phyloP scores from a whole-genome alignment of 345 rosid genomes.

The Lepidium sativum region DNA sequence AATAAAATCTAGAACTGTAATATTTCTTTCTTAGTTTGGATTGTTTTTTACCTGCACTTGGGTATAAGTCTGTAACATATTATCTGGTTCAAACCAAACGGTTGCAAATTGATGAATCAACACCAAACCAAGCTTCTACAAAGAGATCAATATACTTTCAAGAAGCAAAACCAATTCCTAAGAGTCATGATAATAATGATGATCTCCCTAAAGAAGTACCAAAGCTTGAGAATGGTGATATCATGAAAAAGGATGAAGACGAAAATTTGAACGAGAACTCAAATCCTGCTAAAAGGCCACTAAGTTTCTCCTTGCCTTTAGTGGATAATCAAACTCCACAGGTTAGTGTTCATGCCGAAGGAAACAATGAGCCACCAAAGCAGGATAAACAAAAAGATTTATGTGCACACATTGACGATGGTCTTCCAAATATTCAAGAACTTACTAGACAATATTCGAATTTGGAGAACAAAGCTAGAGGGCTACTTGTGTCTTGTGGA shows the following conservation, averaged over 20 bases:
- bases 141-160: constrained; percentile 60
- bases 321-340: not conserved
- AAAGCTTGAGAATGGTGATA: not conserved
- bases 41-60: constrained; percentile 37
- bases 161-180: constrained; percentile 17
- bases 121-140: constrained; percentile 39
- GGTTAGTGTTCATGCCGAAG: not conserved
- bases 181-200: not conserved
- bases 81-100: constrained; percentile 59
- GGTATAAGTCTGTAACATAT: constrained; percentile 90
- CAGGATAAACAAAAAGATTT: not conserved
- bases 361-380: not conserved
- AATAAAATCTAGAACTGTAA: constrained; percentile 1
- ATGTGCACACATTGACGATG: no score
- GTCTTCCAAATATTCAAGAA: not conserved
- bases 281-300: constrained; percentile 3
- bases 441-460: not conserved
- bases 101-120: constrained; percentile 19
- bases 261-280: not conserved
- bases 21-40: no score
- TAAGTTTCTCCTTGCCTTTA: constrained; percentile 12
- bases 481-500: not conserved
- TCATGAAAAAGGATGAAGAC: constrained; percentile 2
- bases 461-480: not conserved
- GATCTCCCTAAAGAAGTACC: not conserved